Percentiles rank a stretch among this genome's conserved stretches.
Conservation (phyloP, 257 asterid genomes). For the Solanum boliviense region DNA sequence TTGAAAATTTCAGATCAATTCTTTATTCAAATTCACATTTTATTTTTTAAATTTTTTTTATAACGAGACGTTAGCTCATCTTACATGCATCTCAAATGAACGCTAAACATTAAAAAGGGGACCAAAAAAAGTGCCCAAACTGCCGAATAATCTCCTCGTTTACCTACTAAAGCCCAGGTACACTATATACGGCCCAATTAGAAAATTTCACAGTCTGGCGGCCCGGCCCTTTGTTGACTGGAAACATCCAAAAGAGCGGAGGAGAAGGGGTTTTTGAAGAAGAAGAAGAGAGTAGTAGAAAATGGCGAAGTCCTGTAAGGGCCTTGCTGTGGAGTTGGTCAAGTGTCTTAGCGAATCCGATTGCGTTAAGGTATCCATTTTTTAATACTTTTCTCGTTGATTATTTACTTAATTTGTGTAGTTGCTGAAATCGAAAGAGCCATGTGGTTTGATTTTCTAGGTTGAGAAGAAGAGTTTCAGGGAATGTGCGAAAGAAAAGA, state of each 20-base stretch:
- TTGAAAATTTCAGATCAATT: too few species aligned
- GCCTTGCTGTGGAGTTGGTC: slow-evolving; percentile 81
- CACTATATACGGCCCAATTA: neutral
- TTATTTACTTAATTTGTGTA: neutral
- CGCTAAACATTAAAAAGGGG: neutral
- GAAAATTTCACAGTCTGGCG: neutral
- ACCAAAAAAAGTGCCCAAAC: neutral
- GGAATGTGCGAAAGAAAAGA: slow-evolving; percentile 72
- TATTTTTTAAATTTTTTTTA: too few species aligned
- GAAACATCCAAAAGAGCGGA: neutral
- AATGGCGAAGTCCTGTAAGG: slow-evolving; percentile 94
- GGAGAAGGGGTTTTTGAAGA: neutral
- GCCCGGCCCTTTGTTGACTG: neutral
- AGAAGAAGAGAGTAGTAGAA: neutral
- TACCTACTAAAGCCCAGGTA: neutral
- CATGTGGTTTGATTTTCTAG: slow-evolving; percentile 19
- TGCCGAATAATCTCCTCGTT: neutral
- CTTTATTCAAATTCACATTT: too few species aligned
- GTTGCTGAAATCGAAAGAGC: neutral
- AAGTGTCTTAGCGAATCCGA: slow-evolving; percentile 93
- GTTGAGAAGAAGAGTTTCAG: slow-evolving; percentile 66
- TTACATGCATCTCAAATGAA: neutral
- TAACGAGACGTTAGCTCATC: too few species aligned
- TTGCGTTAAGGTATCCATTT: slow-evolving; percentile 55
- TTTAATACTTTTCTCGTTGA: neutral